Evolutionary conservation across 176 grass and related monocot species (phyloP).

Genomic region (Secale cereale): DNA sequence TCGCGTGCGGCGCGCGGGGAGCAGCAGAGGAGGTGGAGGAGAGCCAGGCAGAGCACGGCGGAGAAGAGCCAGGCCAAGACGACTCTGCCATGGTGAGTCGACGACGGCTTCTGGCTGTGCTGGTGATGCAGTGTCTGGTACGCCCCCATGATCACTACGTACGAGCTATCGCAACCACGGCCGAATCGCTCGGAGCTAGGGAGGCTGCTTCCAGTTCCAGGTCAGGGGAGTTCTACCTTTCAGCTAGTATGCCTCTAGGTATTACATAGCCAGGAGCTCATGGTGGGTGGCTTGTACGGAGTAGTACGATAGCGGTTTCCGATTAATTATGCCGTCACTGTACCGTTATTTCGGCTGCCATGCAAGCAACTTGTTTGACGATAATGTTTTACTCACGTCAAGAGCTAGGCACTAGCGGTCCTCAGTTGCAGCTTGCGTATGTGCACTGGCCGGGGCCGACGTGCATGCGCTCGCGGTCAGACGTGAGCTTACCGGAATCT

Average conservation of each 20-base stretch:
- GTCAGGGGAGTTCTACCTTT: not conserved
- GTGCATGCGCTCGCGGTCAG: too few species aligned
- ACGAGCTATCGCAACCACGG: not conserved
- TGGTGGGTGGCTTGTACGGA: not conserved
- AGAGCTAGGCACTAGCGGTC: too few species aligned
- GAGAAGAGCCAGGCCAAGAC: not conserved
- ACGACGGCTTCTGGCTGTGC: not conserved
- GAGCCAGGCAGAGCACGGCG: not conserved
- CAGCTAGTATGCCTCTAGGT: not conserved
- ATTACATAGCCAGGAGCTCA: too few species aligned
- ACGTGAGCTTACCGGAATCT: not conserved
- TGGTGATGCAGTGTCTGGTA: not conserved
- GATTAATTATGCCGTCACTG: not conserved
- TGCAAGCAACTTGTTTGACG: not conserved
- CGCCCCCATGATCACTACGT: not conserved
- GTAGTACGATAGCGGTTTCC: not conserved
- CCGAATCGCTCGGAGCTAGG: not conserved
- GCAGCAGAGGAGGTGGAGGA: constrained; percentile 26
- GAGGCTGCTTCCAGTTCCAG: not conserved
- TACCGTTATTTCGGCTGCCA: not conserved
- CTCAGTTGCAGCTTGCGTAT: too few species aligned
- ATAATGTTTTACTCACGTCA: too few species aligned
- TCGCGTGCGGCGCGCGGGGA: not conserved
- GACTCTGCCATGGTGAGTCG: not conserved
- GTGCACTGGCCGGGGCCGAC: too few species aligned